A percentile compares a stretch with the other conserved stretches of the same genome.
These are phyloP conservation scores for Aspergillus sp. DNA, from an alignment of 2,329 filamentous ascomycete genomes.

Conservation along the genomic window DNA sequence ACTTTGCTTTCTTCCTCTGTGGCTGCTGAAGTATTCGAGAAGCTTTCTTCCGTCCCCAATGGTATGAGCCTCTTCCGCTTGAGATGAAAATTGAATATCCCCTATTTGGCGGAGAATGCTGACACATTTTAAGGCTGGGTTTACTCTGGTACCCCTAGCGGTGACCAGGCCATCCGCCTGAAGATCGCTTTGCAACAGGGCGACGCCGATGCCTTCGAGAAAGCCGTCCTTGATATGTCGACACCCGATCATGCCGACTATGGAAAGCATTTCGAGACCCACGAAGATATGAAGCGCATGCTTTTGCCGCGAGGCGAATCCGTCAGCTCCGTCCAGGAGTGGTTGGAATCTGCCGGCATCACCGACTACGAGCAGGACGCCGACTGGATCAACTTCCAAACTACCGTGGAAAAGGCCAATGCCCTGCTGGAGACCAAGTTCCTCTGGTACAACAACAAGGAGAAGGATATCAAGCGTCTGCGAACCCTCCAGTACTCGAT, in stretches of 20 bases:
- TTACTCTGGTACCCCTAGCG: conserved; percentile 27
- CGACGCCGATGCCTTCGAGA: conserved; percentile 41
- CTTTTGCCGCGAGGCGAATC: conserved; percentile 46
- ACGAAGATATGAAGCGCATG: conserved; percentile 51
- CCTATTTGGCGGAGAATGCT: background rate
- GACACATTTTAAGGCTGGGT: conserved; percentile 28
- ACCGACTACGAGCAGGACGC: conserved; percentile 36
- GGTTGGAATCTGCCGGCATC: conserved; percentile 46
- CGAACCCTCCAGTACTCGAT: conserved; percentile 43
- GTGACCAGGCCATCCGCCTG: conserved; percentile 29
- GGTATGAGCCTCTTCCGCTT: conserved; percentile 20
- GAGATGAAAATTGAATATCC: background rate
- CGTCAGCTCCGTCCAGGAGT: conserved; percentile 43
- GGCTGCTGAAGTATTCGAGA: conserved; percentile 36
- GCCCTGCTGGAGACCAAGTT: conserved; percentile 40
- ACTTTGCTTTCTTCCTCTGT: conserved; percentile 29
- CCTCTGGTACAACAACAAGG: conserved; percentile 36
- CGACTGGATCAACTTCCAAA: conserved; percentile 40
- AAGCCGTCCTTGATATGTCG: conserved; percentile 50
- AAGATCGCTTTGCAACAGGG: conserved; percentile 39
- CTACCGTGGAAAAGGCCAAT: conserved; percentile 37
- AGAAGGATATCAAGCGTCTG: conserved; percentile 30
- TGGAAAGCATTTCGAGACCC: conserved; percentile 49
- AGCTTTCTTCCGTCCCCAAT: conserved; percentile 32
- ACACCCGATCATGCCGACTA: conserved; percentile 50